A percentile compares a stretch with the other conserved stretches of the same genome.
Conservation (phyloP, 2,329 filamentous ascomycete genomes). For the Colletotrichum sp. region DNA sequence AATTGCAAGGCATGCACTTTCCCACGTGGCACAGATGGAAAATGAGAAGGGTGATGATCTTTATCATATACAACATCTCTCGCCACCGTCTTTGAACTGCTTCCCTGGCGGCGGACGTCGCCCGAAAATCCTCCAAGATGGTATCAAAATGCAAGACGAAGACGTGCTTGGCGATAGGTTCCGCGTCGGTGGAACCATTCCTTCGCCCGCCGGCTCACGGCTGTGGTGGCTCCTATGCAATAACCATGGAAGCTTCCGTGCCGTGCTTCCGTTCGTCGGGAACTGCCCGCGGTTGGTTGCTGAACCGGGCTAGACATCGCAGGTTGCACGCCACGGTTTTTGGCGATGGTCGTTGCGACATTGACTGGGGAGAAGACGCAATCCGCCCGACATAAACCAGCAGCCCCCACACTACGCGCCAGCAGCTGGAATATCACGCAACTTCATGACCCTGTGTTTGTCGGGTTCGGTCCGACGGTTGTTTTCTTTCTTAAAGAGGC, state of each 20-base stretch:
- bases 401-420: neutral
- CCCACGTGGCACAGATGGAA: neutral
- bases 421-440: neutral
- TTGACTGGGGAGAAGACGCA: slow-evolving; percentile 4
- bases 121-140: neutral
- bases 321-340: neutral
- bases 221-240: neutral
- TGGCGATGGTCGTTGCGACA: neutral
- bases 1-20: neutral
- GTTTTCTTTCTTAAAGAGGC: neutral
- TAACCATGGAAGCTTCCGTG: neutral
- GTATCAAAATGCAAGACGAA: neutral
- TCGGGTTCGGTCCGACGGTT: neutral
- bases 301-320: neutral
- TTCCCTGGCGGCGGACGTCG: neutral
- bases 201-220: neutral
- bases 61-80: neutral
- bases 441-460: neutral
- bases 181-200: neutral
- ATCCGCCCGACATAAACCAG: neutral
- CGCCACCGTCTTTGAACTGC: neutral
- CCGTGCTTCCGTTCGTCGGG: neutral
- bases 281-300: neutral
- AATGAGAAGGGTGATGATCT: neutral
- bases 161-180: neutral